Percentiles rank a stretch among this genome's conserved stretches.
phyloP scores from a whole-genome alignment of 805 yeast species.

The Grigorovia humatica region DNA sequence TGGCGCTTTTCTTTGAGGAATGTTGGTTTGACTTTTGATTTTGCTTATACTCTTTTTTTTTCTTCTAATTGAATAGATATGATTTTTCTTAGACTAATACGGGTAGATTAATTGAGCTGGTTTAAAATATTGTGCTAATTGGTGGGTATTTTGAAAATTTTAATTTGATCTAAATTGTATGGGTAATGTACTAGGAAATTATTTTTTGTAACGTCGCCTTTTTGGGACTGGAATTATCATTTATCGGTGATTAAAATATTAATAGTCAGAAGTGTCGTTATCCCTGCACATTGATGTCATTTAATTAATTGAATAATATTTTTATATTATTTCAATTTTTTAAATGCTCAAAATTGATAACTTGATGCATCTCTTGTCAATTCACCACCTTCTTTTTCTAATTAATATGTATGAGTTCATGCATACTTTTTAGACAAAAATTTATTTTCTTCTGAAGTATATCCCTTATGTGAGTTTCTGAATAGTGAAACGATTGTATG shows the following conservation, averaged over 20 bases:
- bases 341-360: slow-evolving; percentile 7
- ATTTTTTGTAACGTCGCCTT: slow-evolving; percentile 2
- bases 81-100: not conserved
- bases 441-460: not conserved
- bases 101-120: not conserved
- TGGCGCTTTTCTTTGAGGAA: not conserved
- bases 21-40: not conserved
- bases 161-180: not conserved
- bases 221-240: not conserved
- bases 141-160: not conserved
- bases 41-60: not conserved
- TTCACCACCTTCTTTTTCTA: slow-evolving; percentile 11
- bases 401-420: slow-evolving; percentile 22
- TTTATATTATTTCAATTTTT: not conserved
- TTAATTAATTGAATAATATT: not conserved
- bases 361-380: slow-evolving; percentile 25
- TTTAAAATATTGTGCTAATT: not conserved
- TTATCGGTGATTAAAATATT: slow-evolving; percentile 8
- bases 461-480: not conserved
- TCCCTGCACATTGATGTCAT: slow-evolving; percentile 17
- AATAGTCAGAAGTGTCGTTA: slow-evolving; percentile 22
- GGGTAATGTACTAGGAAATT: not conserved
- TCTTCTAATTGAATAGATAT: not conserved
- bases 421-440: slow-evolving; percentile 5
- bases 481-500: too few relatives aligned